A percentile compares a stretch with the other conserved stretches of the same genome.
These are phyloP conservation scores for Rhynchosporium agropyri DNA, from an alignment of 2,329 filamentous ascomycete genomes.

Conservation along the genomic window DNA sequence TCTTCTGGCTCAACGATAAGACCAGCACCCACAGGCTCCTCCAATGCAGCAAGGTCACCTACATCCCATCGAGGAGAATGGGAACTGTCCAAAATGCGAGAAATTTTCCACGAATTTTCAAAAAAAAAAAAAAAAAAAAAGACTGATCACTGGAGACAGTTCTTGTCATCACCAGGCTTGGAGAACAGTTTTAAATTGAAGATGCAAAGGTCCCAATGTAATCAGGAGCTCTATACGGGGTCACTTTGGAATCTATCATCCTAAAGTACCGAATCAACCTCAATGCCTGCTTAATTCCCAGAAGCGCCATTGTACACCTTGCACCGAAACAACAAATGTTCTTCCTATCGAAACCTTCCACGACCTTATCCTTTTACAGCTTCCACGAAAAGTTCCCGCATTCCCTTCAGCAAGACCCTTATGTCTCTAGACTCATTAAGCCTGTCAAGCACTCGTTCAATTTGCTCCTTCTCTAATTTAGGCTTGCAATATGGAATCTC, in stretches of 20 bases:
- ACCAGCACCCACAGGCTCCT: conserved; percentile 46
- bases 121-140: conserved; percentile 27
- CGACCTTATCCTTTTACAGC: conserved; percentile 50
- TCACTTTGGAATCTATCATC: neutral
- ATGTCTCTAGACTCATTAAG: conserved; percentile 82
- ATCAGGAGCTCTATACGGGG: neutral
- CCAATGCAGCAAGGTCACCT: conserved; percentile 48
- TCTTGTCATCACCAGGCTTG: conserved; percentile 6
- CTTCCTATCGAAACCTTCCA: neutral
- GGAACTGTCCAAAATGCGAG: conserved; percentile 34
- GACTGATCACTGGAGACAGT: conserved; percentile 37
- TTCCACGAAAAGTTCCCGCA: conserved; percentile 77
- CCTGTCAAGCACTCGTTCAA: conserved; percentile 74
- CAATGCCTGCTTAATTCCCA: neutral
- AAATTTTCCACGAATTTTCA: conserved; percentile 35
- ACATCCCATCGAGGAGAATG: conserved; percentile 43
- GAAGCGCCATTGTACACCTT: neutral
- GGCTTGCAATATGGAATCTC: conserved; percentile 80
- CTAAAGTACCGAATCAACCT: neutral
- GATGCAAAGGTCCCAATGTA: no score
- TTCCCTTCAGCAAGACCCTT: conserved; percentile 73
- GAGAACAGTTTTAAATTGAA: neutral
- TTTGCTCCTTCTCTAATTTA: conserved; percentile 76
- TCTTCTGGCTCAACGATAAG: conserved; percentile 6
- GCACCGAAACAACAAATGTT: neutral